Conservation (phyloP, 2,329 filamentous ascomycete species). For the Claviceps cyperi region DNA sequence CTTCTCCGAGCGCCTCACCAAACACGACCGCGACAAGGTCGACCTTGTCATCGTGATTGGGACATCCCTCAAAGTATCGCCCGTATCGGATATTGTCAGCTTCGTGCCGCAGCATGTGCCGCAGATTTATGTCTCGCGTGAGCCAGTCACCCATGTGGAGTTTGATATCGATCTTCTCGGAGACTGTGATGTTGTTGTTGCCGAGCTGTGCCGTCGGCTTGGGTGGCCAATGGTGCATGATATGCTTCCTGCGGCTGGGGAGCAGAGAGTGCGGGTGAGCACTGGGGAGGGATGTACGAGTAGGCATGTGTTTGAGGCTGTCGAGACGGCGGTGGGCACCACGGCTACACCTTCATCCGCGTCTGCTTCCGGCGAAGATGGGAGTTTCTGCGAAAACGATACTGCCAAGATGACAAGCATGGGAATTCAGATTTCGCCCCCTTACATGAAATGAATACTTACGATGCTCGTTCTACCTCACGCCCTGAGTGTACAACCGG, state of each 20-base stretch:
- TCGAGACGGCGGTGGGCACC: not conserved
- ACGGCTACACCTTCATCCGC: not conserved
- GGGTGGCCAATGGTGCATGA: conserved; percentile 71
- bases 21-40: conserved; percentile 63
- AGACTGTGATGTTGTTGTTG: conserved; percentile 81
- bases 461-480: too few relatives aligned
- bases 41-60: conserved; percentile 94
- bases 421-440: too few relatives aligned
- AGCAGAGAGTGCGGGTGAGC: conserved; percentile 45
- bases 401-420: too few relatives aligned
- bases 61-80: conserved; percentile 88
- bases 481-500: too few relatives aligned
- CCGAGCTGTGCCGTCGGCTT: conserved; percentile 68
- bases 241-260: conserved; percentile 59
- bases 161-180: conserved; percentile 96
- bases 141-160: conserved; percentile 75
- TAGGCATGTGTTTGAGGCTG: conserved; percentile 22
- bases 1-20: conserved; percentile 69
- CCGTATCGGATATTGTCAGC: conserved; percentile 81
- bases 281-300: conserved; percentile 20
- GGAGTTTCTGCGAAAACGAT: too few relatives aligned
- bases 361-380: not conserved
- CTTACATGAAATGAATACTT: too few relatives aligned
- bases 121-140: conserved; percentile 79
- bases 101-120: conserved; percentile 67